These are phyloP conservation scores for Syzygium malaccense DNA, from an alignment of 441 rosid species.

Conservation along the genomic window DNA sequence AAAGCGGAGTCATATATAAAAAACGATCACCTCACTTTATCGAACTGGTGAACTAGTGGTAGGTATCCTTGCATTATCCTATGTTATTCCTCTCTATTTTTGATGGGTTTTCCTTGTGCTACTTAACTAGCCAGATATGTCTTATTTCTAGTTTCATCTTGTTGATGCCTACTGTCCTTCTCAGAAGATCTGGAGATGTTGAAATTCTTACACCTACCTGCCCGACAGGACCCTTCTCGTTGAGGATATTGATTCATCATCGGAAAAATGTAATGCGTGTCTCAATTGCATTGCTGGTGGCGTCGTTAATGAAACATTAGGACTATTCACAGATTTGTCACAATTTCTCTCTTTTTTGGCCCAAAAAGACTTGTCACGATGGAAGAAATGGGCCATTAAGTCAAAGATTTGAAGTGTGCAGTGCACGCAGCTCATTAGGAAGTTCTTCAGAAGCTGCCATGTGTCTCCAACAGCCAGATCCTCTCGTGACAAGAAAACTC, in stretches of 20 bases:
- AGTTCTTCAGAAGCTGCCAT: neutral
- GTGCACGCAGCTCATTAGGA: neutral
- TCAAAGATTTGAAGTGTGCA: neutral
- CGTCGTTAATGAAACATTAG: neutral
- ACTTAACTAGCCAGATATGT: neutral
- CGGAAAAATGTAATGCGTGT: neutral
- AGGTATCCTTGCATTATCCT: neutral
- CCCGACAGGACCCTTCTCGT: neutral
- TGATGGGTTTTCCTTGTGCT: neutral
- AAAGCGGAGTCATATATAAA: accelerated
- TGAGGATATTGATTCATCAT: neutral
- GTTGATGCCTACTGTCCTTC: neutral
- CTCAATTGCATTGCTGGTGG: neutral
- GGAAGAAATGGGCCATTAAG: neutral
- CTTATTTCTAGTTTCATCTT: neutral
- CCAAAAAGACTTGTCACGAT: neutral
- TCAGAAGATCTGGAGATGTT: neutral
- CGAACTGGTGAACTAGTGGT: neutral
- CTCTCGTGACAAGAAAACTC: neutral
- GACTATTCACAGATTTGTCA: neutral
- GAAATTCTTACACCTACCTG: neutral
- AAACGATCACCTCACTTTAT: neutral
- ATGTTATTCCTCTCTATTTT: neutral
- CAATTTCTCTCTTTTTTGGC: neutral
- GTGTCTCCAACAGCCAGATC: neutral